Evolutionary conservation across 1,139 yeast species (phyloP).

Genomic region (Candida sanyaensis): DNA sequence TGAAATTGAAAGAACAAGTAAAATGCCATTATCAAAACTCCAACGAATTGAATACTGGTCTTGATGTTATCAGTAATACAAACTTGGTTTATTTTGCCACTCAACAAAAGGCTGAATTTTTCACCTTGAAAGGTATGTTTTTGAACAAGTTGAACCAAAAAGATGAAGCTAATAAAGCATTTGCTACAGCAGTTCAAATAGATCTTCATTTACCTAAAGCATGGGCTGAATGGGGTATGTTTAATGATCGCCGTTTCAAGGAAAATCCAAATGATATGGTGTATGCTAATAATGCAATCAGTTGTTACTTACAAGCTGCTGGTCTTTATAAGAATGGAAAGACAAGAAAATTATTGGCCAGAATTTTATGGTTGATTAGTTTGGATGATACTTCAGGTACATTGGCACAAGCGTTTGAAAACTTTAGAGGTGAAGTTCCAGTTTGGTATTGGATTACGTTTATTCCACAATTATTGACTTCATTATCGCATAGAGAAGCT

Average conservation of each 20-base stretch:
- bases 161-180: slow-evolving; percentile 96
- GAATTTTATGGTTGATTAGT: slow-evolving; percentile 92
- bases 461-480: slow-evolving; percentile 89
- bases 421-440: slow-evolving; percentile 93
- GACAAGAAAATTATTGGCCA: slow-evolving; percentile 81
- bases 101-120: slow-evolving; percentile 96
- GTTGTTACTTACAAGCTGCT: slow-evolving; percentile 97
- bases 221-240: slow-evolving; percentile 99
- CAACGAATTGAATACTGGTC: slow-evolving; percentile 86
- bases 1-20: slow-evolving; percentile 94
- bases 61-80: slow-evolving; percentile 95
- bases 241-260: slow-evolving; percentile 85
- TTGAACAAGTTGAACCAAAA: slow-evolving; percentile 84
- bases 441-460: slow-evolving; percentile 99
- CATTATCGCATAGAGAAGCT: slow-evolving; percentile 90
- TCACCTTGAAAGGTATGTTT: slow-evolving; percentile 97
- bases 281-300: slow-evolving; percentile 90
- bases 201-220: slow-evolving; percentile 95
- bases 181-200: slow-evolving; percentile 95
- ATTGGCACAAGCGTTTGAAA: slow-evolving; percentile 83
- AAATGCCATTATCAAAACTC: slow-evolving; percentile 92
- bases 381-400: slow-evolving; percentile 86
- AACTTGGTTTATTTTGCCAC: slow-evolving; percentile 94
- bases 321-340: slow-evolving; percentile 93
- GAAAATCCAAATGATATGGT: slow-evolving; percentile 82